A percentile compares a stretch with the other conserved stretches of the same genome.
Evolutionary conservation across 148 eudicot species (phyloP).

Genomic region (Dysphania ambrosioides): DNA sequence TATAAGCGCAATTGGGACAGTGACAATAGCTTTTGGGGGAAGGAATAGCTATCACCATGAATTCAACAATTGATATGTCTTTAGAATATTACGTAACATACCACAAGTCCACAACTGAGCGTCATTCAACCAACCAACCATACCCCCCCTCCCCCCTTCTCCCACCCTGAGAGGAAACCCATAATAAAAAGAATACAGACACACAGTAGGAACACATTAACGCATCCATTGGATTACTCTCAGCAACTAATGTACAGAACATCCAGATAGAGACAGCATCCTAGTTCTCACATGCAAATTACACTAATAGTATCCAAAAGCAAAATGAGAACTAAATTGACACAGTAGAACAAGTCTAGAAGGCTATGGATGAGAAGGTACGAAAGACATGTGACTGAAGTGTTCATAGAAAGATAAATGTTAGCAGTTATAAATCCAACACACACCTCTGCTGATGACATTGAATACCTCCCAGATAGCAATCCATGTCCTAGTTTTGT

Average conservation of each 20-base stretch:
- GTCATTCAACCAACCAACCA: background rate
- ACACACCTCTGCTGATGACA: constrained; percentile 67
- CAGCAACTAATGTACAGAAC: background rate
- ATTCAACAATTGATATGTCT: background rate
- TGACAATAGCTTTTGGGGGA: background rate
- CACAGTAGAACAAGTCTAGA: background rate
- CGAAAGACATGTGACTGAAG: background rate
- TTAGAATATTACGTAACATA: background rate
- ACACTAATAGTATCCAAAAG: background rate
- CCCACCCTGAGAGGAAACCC: background rate
- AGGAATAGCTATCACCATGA: background rate
- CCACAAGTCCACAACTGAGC: background rate
- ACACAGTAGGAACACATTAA: background rate
- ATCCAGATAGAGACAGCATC: background rate
- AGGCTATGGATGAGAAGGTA: background rate
- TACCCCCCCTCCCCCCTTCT: background rate
- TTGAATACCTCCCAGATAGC: constrained; percentile 89
- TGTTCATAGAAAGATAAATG: background rate
- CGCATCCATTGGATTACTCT: background rate
- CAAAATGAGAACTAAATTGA: background rate
- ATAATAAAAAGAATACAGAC: too few relatives aligned
- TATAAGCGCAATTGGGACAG: background rate
- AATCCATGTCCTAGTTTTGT: constrained; percentile 82
- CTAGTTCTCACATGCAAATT: background rate
- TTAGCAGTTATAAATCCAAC: background rate